These are phyloP conservation scores for Neonothopanus nambi DNA, from an alignment of 1,284 basidiomycete genomes.

Conservation along the genomic window DNA sequence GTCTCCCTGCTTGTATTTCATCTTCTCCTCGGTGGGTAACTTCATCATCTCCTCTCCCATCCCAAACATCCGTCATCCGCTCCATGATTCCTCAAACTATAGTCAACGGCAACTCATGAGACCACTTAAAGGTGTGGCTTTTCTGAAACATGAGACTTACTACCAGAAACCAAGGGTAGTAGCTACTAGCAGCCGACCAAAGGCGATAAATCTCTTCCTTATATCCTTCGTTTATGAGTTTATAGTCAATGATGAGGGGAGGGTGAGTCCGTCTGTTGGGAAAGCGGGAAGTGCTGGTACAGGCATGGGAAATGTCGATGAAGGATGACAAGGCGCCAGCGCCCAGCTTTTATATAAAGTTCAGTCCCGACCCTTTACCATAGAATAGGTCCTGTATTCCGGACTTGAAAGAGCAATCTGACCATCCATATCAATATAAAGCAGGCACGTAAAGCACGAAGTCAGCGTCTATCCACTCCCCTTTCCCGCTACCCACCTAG, in stretches of 20 bases:
- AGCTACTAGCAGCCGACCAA: conserved; percentile 37
- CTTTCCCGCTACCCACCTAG: too few relatives aligned
- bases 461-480: too few relatives aligned
- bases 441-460: too few relatives aligned
- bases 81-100: conserved; percentile 11
- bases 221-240: conserved; percentile 31
- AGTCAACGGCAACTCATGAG: too few relatives aligned
- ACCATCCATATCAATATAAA: too few relatives aligned
- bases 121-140: too few relatives aligned
- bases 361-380: too few relatives aligned
- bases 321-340: not conserved
- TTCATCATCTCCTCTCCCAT: conserved; percentile 12
- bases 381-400: too few relatives aligned
- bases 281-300: conserved; percentile 24
- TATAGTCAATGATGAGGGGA: conserved; percentile 39
- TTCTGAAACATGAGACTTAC: conserved; percentile 24
- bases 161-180: conserved; percentile 42
- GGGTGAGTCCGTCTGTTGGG: conserved; percentile 38
- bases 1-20: conserved; percentile 12
- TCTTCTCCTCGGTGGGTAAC: conserved; percentile 11
- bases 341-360: too few relatives aligned
- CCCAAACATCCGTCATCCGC: conserved; percentile 11
- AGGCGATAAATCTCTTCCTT: conserved; percentile 32
- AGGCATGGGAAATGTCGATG: conserved; percentile 8
- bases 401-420: too few relatives aligned